Base-by-base conservation (phyloP, 225 moss, liverwort and hornwort genomes). In the Pseudisothecium myosuroides region DNA sequence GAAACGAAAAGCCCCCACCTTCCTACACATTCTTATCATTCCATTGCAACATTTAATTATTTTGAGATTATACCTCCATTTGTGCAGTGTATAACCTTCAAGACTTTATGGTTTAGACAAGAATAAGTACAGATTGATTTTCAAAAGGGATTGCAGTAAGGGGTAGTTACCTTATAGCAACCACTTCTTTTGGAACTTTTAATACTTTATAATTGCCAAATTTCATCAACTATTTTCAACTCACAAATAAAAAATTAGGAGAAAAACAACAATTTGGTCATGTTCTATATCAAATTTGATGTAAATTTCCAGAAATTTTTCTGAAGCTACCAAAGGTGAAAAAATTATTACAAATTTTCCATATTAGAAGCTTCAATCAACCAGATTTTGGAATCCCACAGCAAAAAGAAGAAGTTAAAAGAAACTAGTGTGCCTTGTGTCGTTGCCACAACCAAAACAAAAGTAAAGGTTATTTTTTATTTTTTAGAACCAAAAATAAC, bases 331-430 rank as follows among this genome's bases (percentile, higher is more conserved):
- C 3, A 71, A 9, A 71, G 41, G 15, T 8, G 3, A 6, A 43
- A 71, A 72, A 27, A 6, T 45, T 6, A 73, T 45, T 10, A 10
- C 10, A 43, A 43, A 27, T 3, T 17, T 72, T 15, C 9, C 0
- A 10, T 16, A 43, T 27, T 41, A 0, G 27, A 43, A 2, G 26
- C 41, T 27, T 36, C 27, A 43, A 72, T 36, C 27, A 43, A 72
- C 4, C 16, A 17, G 3, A 72, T 73, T 28, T 73, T 28, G 2
- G 1, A 10, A 0, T 0, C 5, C 16, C 3, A 1, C 1, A 27
- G 0, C 5, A 5, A 5, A 26, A 72, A 41, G 24, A 15, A 26
- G 14, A 41, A 27, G 5, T 41, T 9, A 26, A 26, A 69, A 4
- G 45, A 45, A 45, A n/a, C n/a, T n/a, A n/a, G n/a, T n/a, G n/a